Conservation (phyloP, 176 grass and related monocot genomes). For the Cocos nucifera region DNA sequence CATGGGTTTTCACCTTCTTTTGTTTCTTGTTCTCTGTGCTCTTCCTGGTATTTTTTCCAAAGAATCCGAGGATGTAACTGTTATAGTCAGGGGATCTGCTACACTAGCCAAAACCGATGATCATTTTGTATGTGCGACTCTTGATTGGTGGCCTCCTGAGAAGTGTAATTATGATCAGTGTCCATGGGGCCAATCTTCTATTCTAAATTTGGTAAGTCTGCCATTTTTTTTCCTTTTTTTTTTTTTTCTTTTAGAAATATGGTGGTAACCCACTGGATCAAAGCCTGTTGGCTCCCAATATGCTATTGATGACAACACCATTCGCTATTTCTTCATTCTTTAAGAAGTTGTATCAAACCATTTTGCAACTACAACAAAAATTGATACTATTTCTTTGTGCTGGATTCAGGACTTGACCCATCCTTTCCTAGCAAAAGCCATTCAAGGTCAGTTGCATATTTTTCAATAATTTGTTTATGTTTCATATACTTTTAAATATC, state of each 20-base stretch:
- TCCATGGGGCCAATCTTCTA: constrained; percentile 76
- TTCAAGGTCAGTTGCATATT: constrained; percentile 42
- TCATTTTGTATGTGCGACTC: constrained; percentile 75
- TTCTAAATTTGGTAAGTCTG: constrained; percentile 67
- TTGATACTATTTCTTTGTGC: constrained; percentile 3
- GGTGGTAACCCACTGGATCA: no score
- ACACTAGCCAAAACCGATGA: constrained; percentile 55
- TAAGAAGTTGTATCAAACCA: no score
- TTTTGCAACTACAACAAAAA: constrained; percentile 9
- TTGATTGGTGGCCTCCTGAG: constrained; percentile 98
- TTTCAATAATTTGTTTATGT: constrained; percentile 4
- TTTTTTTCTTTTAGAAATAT: no score
- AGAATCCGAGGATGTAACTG: constrained; percentile 50
- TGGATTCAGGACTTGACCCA: constrained; percentile 59
- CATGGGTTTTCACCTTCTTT: constrained; percentile 23
- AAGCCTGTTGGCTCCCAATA: no score
- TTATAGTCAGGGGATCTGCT: constrained; percentile 54
- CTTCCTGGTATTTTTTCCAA: constrained; percentile 29
- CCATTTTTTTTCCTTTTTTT: not conserved
- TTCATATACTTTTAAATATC: not conserved
- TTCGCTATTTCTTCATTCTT: no score
- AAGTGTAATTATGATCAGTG: constrained; percentile 95
- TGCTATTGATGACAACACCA: no score
- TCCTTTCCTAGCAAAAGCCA: constrained; percentile 72
- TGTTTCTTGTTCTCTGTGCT: constrained; percentile 36